Evolutionary conservation across 805 yeast genomes (phyloP).

Genomic region (Kregervanrija fluxuum): DNA sequence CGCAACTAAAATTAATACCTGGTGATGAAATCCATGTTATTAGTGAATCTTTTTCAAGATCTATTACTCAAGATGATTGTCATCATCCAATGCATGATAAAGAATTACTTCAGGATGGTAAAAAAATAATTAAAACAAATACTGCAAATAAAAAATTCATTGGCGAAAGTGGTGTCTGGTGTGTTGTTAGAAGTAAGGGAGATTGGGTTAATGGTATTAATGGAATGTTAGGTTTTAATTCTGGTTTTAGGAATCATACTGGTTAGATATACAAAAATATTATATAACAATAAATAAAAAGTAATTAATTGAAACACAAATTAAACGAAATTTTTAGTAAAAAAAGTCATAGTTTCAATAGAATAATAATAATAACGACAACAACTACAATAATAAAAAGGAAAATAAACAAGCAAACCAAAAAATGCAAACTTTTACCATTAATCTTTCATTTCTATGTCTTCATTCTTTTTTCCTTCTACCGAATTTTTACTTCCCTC

Average conservation of each 20-base stretch:
- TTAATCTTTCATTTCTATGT: background rate
- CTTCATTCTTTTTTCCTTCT: conserved; percentile 2
- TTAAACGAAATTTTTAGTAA: too few relatives aligned
- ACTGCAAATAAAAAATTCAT: conserved; percentile 2
- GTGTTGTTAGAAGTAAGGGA: conserved; percentile 72
- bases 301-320: background rate
- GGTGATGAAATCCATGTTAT: conserved; percentile 78
- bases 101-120: conserved; percentile 1
- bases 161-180: conserved; percentile 63
- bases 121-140: background rate
- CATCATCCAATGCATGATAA: background rate
- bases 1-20: conserved; percentile 55
- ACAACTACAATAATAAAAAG: background rate
- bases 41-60: conserved; percentile 57
- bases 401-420: background rate
- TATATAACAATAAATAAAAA: background rate
- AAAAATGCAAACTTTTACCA: background rate
- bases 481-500: background rate
- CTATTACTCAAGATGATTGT: conserved; percentile 24
- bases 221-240: conserved; percentile 81
- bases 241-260: conserved; percentile 48
- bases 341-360: background rate
- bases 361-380: background rate
- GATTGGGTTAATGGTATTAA: conserved; percentile 93
- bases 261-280: background rate